phyloP scores from a whole-genome alignment of 2,329 filamentous ascomycete species.

The Pseudogymnoascus sp. region DNA sequence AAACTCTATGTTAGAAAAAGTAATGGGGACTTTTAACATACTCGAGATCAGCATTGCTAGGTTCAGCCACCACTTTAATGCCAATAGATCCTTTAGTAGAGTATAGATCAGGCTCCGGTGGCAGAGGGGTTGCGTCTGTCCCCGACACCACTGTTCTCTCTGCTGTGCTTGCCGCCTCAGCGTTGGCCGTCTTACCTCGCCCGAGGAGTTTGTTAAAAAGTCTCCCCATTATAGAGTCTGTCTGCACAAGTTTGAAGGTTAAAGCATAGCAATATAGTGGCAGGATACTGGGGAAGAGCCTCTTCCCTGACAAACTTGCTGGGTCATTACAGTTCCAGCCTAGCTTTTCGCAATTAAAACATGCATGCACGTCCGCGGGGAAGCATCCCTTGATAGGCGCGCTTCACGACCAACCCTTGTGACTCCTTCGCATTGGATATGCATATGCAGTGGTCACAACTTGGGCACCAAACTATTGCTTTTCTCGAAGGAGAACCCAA shows the following conservation, averaged over 20 bases:
- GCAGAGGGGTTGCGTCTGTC: not conserved
- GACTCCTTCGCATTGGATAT: not conserved
- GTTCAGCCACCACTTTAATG: constrained; percentile 14
- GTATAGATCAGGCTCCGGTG: constrained; percentile 7
- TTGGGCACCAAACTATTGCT: not conserved
- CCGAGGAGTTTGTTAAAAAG: not conserved
- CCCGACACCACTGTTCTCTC: not conserved
- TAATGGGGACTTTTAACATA: not conserved
- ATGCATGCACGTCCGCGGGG: not conserved
- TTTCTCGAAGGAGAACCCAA: too few relatives aligned
- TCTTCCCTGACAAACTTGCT: not conserved
- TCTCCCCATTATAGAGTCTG: not conserved
- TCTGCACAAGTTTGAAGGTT: not conserved
- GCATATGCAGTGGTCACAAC: not conserved
- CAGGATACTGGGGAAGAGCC: not conserved
- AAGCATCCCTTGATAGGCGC: not conserved
- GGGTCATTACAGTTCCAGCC: not conserved
- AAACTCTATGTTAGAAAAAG: too few relatives aligned
- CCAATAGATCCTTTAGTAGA: constrained; percentile 13
- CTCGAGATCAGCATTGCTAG: constrained; percentile 11
- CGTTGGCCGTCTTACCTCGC: not conserved
- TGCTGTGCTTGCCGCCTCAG: not conserved
- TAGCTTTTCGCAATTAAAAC: not conserved
- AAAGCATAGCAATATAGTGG: not conserved
- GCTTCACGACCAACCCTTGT: not conserved